Evolutionary conservation across 2,329 filamentous ascomycete genomes (phyloP).

Genomic region (Botrytis sinoallii): DNA sequence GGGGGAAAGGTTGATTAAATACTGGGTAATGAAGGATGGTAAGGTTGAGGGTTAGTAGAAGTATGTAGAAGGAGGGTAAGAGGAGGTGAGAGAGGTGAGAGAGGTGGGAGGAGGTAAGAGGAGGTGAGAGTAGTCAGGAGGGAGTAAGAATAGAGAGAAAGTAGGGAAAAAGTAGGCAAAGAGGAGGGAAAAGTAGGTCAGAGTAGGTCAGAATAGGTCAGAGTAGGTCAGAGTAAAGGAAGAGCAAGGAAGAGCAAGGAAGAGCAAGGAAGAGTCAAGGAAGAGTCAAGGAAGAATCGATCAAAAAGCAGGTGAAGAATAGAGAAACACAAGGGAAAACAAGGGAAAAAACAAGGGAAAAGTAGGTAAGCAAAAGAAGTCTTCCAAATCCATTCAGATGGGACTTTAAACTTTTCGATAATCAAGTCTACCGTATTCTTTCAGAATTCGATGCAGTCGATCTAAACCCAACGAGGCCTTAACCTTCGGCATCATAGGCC

Average conservation of each 20-base stretch:
- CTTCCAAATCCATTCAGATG: background rate
- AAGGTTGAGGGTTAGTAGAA: background rate
- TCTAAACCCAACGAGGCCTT: background rate
- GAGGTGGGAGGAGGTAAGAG: background rate
- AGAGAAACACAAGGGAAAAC: too few relatives aligned
- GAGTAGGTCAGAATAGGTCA: too few relatives aligned
- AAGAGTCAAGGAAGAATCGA: background rate
- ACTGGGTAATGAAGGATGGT: background rate
- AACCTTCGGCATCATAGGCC: background rate
- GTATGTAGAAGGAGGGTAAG: background rate
- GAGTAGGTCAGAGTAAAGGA: too few relatives aligned
- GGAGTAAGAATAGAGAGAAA: background rate
- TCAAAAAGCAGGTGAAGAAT: too few relatives aligned
- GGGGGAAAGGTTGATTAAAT: background rate
- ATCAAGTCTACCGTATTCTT: background rate
- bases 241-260: too few relatives aligned
- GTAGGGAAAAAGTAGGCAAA: background rate
- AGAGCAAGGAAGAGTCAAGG: too few relatives aligned
- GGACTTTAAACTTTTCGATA: background rate
- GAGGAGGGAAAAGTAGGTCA: too few relatives aligned
- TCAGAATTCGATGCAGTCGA: background rate
- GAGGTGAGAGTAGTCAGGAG: background rate
- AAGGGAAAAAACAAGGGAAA: too few relatives aligned
- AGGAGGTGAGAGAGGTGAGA: background rate
- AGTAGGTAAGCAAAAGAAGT: too few relatives aligned